phyloP scores from a whole-genome alignment of 2,329 filamentous ascomycete species.

The Colletotrichum cordylinicola region DNA sequence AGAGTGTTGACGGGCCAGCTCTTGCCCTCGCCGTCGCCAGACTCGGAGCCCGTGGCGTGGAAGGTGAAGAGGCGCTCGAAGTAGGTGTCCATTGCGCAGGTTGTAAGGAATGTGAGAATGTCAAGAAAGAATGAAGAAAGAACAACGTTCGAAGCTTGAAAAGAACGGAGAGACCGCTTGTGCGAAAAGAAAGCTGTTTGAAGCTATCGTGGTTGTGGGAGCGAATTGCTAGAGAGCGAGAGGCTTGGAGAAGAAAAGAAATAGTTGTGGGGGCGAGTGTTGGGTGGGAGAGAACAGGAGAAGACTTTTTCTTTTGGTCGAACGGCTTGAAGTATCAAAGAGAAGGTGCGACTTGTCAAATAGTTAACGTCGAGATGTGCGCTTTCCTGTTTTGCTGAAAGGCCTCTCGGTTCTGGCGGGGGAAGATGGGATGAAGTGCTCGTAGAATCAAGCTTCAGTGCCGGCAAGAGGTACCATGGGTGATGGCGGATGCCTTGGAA shows the following conservation, averaged over 20 bases:
- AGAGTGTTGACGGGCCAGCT: neutral
- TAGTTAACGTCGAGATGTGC: neutral
- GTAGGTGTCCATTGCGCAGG: neutral
- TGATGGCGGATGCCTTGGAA: neutral
- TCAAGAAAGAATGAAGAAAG: neutral
- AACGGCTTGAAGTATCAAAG: neutral
- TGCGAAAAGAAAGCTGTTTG: rapidly evolving
- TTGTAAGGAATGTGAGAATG: too few relatives aligned
- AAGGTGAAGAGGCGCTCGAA: neutral
- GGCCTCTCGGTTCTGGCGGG: neutral
- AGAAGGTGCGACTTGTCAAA: neutral
- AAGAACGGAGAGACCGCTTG: neutral
- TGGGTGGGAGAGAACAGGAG: rapidly evolving
- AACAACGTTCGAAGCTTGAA: neutral
- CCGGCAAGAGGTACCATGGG: rapidly evolving
- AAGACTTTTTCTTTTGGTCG: neutral
- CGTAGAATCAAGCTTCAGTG: neutral
- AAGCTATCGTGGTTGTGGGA: neutral
- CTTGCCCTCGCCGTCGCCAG: neutral
- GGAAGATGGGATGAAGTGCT: neutral
- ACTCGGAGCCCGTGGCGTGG: neutral
- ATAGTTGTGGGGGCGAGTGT: rapidly evolving
- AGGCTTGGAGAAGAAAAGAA: neutral
- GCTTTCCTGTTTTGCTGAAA: neutral
- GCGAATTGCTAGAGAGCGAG: neutral